These are phyloP conservation scores for Salix arbutifolia DNA, from an alignment of 345 rosid genomes.

Conservation along the genomic window DNA sequence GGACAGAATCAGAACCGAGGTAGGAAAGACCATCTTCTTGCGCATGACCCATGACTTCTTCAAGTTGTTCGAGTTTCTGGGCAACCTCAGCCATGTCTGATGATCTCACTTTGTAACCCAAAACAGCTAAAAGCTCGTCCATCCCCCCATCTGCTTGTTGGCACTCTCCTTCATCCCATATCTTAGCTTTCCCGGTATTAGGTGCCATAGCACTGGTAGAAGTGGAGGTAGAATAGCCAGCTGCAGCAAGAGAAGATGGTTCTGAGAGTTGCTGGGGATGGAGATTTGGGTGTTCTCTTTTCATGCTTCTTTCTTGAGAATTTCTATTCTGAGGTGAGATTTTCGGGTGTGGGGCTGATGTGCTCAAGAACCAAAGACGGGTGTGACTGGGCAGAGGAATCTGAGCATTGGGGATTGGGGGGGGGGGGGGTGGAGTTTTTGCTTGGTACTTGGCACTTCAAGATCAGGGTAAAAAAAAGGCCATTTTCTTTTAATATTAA, in stretches of 20 bases:
- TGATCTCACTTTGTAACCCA: conserved; percentile 71
- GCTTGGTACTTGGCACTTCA: conserved; percentile 39
- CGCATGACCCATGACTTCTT: conserved; percentile 54
- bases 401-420: conserved; percentile 38
- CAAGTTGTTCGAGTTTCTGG: conserved; percentile 72
- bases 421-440: conserved; percentile 7
- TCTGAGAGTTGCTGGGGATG: conserved; percentile 13
- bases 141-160: conserved; percentile 34
- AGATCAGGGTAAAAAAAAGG: conserved; percentile 13
- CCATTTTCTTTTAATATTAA: not conserved
- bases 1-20: conserved; percentile 61
- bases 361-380: conserved; percentile 20
- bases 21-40: conserved; percentile 59
- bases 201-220: not conserved
- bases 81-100: conserved; percentile 93
- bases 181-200: conserved; percentile 36
- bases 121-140: conserved; percentile 71
- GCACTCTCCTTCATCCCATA: conserved; percentile 38
- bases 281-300: conserved; percentile 47
- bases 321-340: not conserved
- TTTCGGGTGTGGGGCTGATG: not conserved
- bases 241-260: conserved; percentile 1
- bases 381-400: conserved; percentile 36
- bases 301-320: conserved; percentile 23
- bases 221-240: conserved; percentile 1